Percentiles rank a stretch among this genome's conserved stretches.
Evolutionary conservation across 2,329 filamentous ascomycete species (phyloP).

Genomic region (Claviceps citrina): DNA sequence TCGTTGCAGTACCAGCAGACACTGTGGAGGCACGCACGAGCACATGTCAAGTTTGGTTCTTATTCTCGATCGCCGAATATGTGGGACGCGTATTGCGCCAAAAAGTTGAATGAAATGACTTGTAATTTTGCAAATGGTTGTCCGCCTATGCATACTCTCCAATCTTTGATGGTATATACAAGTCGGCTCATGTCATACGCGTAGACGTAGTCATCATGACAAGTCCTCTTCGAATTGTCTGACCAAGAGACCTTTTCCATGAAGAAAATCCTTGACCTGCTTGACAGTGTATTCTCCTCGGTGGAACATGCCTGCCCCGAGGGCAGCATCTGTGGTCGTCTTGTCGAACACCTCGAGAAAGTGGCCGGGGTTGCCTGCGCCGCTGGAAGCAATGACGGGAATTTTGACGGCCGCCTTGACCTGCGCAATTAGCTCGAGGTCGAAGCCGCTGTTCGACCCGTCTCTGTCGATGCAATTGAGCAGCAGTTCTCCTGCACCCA

Average conservation of each 20-base stretch:
- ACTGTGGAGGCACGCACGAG: background rate
- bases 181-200: background rate
- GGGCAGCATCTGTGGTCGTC: constrained; percentile 77
- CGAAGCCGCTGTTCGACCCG: constrained; percentile 86
- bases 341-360: constrained; percentile 80
- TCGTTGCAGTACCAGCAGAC: background rate
- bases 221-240: constrained; percentile 54
- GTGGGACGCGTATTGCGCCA: background rate
- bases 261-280: constrained; percentile 77
- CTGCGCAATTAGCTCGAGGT: constrained; percentile 75
- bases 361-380: constrained; percentile 73
- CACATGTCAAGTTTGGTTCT: background rate
- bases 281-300: constrained; percentile 85
- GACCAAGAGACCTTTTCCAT: constrained; percentile 57
- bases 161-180: background rate
- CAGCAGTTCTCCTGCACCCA: constrained; percentile 88
- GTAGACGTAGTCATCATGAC: constrained; percentile 9
- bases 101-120: background rate
- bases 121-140: background rate
- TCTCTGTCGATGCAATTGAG: constrained; percentile 97
- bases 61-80: background rate
- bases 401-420: constrained; percentile 81
- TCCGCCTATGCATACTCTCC: background rate
- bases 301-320: constrained; percentile 97
- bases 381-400: constrained; percentile 88